Evolutionary conservation across 148 eudicot genomes (phyloP).

Genomic region (Rhododendron kiyosumense): DNA sequence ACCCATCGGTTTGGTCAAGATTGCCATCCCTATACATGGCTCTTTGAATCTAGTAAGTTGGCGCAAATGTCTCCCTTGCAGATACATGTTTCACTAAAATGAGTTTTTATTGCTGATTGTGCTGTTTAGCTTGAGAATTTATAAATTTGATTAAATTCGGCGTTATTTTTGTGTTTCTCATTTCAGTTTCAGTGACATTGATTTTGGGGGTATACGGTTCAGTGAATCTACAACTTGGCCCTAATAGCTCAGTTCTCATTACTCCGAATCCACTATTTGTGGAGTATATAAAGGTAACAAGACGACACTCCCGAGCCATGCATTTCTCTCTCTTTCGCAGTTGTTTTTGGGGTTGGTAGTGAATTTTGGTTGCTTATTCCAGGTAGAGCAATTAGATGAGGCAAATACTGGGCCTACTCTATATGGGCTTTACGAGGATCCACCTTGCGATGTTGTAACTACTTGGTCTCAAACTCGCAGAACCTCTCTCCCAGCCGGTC

Average conservation of each 20-base stretch:
- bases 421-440: constrained; percentile 41
- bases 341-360: not conserved
- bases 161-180: constrained; percentile 7
- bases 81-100: not conserved
- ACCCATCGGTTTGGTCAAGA: too few species aligned
- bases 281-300: constrained; percentile 55
- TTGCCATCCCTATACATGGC: constrained; percentile 17
- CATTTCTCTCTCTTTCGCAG: not conserved
- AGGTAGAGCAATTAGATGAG: constrained; percentile 40
- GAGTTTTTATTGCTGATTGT: not conserved
- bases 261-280: constrained; percentile 62
- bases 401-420: constrained; percentile 29
- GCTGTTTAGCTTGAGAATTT: not conserved
- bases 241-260: constrained; percentile 61
- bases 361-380: constrained; percentile 2
- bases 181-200: constrained; percentile 72
- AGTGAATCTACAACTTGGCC: constrained; percentile 56
- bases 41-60: constrained; percentile 45
- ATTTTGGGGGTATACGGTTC: constrained; percentile 77
- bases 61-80: constrained; percentile 53
- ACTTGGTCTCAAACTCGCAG: constrained; percentile 48
- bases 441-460: constrained; percentile 24
- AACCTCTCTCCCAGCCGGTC: constrained; percentile 26
- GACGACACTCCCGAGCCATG: not conserved
- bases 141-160: not conserved